phyloP scores from a whole-genome alignment of 2,329 filamentous ascomycete genomes.

The Cladosporium sp. region DNA sequence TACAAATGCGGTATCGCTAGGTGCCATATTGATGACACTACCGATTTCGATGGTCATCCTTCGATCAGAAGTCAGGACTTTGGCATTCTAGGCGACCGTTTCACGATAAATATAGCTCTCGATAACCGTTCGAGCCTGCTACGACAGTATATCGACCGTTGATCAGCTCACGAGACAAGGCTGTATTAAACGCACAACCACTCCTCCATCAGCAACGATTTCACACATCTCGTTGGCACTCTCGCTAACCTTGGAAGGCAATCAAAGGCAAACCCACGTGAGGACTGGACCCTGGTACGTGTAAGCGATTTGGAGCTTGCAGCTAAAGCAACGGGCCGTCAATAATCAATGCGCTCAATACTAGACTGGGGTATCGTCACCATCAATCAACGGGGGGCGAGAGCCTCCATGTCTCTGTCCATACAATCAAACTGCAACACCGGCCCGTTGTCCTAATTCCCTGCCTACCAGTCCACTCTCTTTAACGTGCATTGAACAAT shows the following conservation, averaged over 20 bases:
- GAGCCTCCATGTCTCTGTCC: slow-evolving; percentile 1
- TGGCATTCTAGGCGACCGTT: background rate
- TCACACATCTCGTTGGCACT: background rate
- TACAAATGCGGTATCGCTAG: background rate
- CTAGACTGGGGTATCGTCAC: slow-evolving; percentile 14
- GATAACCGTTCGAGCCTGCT: background rate
- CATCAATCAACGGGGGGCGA: slow-evolving; percentile 11
- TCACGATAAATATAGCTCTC: background rate
- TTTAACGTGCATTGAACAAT: slow-evolving; percentile 3
- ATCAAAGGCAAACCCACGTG: background rate
- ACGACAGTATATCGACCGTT: background rate
- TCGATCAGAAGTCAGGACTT: background rate
- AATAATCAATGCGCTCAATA: slow-evolving; percentile 9
- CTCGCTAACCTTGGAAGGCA: background rate
- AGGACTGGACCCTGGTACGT: background rate
- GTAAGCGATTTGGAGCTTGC: slow-evolving; percentile 6
- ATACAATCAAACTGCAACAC: slow-evolving; percentile 17
- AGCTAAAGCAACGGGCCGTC: slow-evolving; percentile 3
- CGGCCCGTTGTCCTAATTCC: slow-evolving; percentile 15
- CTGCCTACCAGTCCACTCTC: background rate
- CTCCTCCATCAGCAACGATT: background rate
- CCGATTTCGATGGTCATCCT: background rate
- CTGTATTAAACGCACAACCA: background rate
- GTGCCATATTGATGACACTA: background rate
- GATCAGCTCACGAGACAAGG: background rate